These are phyloP conservation scores for Nicotiana noctiflora DNA, from an alignment of 257 asterid species.

Conservation along the genomic window DNA sequence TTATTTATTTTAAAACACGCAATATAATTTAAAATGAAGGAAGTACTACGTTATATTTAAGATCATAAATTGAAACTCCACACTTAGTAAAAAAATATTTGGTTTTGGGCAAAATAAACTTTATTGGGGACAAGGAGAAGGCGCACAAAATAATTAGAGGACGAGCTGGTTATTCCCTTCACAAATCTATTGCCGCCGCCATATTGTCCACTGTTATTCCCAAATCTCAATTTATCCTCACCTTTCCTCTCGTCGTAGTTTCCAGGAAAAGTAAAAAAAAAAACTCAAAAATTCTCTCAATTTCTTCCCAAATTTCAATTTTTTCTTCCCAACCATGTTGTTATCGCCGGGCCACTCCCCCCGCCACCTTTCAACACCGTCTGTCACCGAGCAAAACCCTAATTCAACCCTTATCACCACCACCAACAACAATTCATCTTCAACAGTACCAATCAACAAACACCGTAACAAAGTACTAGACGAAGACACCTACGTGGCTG, in stretches of 20 bases:
- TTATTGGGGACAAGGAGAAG: too few relatives aligned
- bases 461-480: conserved; percentile 44
- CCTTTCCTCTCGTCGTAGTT: too few relatives aligned
- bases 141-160: too few relatives aligned
- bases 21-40: too few relatives aligned
- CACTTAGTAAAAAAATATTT: too few relatives aligned
- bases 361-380: conserved; percentile 77
- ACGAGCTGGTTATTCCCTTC: not conserved
- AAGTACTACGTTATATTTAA: too few relatives aligned
- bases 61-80: too few relatives aligned
- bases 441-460: not conserved
- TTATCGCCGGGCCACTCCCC: conserved; percentile 89
- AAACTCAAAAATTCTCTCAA: too few relatives aligned
- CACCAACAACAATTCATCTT: not conserved
- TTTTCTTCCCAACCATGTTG: conserved; percentile 37
- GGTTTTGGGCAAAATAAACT: not conserved
- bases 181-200: not conserved
- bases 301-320: not conserved
- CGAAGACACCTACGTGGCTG: conserved; percentile 77
- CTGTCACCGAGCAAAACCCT: conserved; percentile 20
- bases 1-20: too few relatives aligned
- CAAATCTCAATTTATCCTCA: too few relatives aligned
- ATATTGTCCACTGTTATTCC: too few relatives aligned
- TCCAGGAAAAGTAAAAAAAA: too few relatives aligned
- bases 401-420: conserved; percentile 5